Percentiles rank a stretch among this genome's conserved stretches.
phyloP scores from a whole-genome alignment of 2,329 filamentous ascomycete species.

The Chalaropsis ovoidea region DNA sequence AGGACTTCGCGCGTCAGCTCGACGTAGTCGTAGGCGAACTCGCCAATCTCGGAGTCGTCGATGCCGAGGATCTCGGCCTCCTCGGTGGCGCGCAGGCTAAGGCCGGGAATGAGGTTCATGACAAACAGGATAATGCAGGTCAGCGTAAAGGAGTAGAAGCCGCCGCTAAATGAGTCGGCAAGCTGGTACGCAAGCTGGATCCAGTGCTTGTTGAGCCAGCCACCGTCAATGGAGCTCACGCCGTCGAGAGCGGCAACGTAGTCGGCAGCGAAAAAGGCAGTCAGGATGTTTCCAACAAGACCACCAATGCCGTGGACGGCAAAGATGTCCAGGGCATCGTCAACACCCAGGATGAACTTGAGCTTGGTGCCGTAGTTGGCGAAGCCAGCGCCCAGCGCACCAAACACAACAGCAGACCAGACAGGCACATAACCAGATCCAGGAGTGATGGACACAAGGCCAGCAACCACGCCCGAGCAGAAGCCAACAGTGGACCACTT shows the following conservation, averaged over 20 bases:
- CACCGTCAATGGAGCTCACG: conserved; percentile 54
- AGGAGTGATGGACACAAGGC: conserved; percentile 78
- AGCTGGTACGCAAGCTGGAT: conserved; percentile 75
- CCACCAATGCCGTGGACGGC: conserved; percentile 72
- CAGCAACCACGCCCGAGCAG: conserved; percentile 81
- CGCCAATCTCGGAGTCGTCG: conserved; percentile 82
- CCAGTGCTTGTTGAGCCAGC: conserved; percentile 78
- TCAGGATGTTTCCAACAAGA: conserved; percentile 67
- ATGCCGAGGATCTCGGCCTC: conserved; percentile 77
- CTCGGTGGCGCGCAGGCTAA: conserved; percentile 62
- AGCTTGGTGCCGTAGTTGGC: conserved; percentile 89
- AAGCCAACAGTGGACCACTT: conserved; percentile 93
- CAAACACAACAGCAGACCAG: conserved; percentile 74
- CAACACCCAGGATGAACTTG: conserved; percentile 70
- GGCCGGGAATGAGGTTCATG: conserved; percentile 66
- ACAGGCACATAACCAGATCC: conserved; percentile 77
- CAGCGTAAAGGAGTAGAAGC: conserved; percentile 65
- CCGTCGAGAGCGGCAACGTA: conserved; percentile 78
- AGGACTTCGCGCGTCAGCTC: conserved; percentile 58
- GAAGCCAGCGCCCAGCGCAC: conserved; percentile 61
- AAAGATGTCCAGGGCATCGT: conserved; percentile 83
- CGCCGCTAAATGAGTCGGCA: conserved; percentile 67
- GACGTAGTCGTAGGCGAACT: conserved; percentile 93
- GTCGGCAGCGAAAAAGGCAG: conserved; percentile 72
- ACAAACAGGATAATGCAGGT: conserved; percentile 71